Conservation (phyloP, 805 yeast species). For the Kuraishia molischiana region DNA sequence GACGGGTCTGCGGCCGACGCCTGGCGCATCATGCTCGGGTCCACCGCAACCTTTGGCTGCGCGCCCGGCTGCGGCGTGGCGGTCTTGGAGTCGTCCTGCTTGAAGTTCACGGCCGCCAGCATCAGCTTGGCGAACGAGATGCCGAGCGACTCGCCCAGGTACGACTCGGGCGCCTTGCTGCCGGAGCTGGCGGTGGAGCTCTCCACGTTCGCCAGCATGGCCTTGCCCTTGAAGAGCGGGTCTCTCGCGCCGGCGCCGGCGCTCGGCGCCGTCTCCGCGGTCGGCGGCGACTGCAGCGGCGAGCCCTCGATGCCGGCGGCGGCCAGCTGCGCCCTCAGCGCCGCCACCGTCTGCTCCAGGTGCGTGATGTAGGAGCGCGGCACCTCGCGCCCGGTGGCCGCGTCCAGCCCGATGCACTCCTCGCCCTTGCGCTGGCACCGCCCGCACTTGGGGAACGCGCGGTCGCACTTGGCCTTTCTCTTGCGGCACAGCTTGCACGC, state of each 20-base stretch:
- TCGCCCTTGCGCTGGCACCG: slow-evolving; percentile 53
- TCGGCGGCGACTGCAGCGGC: not conserved
- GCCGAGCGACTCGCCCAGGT: slow-evolving; percentile 45
- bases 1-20: slow-evolving; percentile 26
- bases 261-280: not conserved
- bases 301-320: slow-evolving; percentile 14
- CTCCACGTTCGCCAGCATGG: slow-evolving; percentile 15
- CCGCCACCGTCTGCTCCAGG: slow-evolving; percentile 54
- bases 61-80: not conserved
- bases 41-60: slow-evolving; percentile 5
- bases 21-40: slow-evolving; percentile 17
- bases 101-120: slow-evolving; percentile 66
- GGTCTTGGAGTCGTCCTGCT: slow-evolving; percentile 10
- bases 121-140: slow-evolving; percentile 70
- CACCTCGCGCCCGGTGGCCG: slow-evolving; percentile 79
- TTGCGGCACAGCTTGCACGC: slow-evolving; percentile 80
- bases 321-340: slow-evolving; percentile 42
- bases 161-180: slow-evolving; percentile 21
- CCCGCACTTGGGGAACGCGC: slow-evolving; percentile 56
- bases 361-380: slow-evolving; percentile 73
- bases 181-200: slow-evolving; percentile 19
- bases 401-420: slow-evolving; percentile 78
- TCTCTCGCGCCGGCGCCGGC: not conserved
- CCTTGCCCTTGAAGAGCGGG: not conserved
- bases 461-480: slow-evolving; percentile 60